Conservation (phyloP, 2,329 filamentous ascomycete species). For the Claviceps fusiformis region DNA sequence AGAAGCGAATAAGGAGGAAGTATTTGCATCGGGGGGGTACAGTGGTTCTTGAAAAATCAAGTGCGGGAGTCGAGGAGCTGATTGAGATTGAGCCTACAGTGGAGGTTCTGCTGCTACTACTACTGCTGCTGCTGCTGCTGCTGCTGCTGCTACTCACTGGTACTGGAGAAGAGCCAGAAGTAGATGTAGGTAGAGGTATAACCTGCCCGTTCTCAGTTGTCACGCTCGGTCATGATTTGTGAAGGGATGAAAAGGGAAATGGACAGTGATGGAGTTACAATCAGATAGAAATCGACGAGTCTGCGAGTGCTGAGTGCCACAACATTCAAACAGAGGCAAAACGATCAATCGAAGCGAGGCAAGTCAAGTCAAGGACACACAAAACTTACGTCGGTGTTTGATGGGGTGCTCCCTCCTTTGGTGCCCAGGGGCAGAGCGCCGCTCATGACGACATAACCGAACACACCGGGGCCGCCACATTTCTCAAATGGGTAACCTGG, state of each 20-base stretch:
- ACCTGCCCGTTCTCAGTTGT: slow-evolving; percentile 24
- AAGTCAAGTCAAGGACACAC: slow-evolving; percentile 1
- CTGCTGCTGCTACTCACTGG: slow-evolving; percentile 9
- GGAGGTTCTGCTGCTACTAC: slow-evolving; percentile 13
- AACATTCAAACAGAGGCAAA: not conserved
- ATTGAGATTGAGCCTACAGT: slow-evolving; percentile 23
- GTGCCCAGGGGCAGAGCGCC: slow-evolving; percentile 43
- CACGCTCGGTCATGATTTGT: slow-evolving; percentile 14
- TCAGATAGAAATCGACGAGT: not conserved
- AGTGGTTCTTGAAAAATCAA: not conserved
- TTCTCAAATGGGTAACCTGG: slow-evolving; percentile 54
- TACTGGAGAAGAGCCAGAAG: slow-evolving; percentile 11
- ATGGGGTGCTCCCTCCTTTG: slow-evolving; percentile 12
- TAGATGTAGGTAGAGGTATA: slow-evolving; percentile 13
- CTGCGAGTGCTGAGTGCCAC: not conserved
- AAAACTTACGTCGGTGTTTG: slow-evolving; percentile 16
- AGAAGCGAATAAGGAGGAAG: not conserved
- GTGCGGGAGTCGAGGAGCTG: not conserved
- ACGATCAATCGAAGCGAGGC: not conserved
- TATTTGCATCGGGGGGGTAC: not conserved
- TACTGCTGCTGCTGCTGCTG: slow-evolving; percentile 4
- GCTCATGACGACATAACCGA: slow-evolving; percentile 49
- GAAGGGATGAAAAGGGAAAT: not conserved
- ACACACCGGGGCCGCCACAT: slow-evolving; percentile 51
- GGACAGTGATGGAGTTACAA: not conserved